phyloP scores from a whole-genome alignment of 805 yeast species.

The Metschnikowia dekortorum region DNA sequence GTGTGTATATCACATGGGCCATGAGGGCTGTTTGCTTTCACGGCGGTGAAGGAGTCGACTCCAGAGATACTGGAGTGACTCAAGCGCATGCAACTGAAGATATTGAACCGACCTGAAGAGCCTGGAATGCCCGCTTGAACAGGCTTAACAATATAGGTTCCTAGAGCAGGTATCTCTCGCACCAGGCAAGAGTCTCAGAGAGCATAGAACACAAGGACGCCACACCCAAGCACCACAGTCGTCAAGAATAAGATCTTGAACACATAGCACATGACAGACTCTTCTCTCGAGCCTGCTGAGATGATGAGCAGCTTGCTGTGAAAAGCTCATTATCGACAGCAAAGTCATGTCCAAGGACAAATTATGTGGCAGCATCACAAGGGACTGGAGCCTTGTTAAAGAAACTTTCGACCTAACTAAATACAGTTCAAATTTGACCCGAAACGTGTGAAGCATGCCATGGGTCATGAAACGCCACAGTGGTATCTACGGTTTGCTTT shows the following conservation, averaged over 20 bases:
- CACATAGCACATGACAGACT: constrained; percentile 29
- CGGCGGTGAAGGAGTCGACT: too few relatives aligned
- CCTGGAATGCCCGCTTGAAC: too few relatives aligned
- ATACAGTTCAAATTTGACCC: neutral
- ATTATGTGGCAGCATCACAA: too few relatives aligned
- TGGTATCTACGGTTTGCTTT: neutral
- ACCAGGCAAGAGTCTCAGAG: constrained; percentile 11
- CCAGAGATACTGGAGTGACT: too few relatives aligned
- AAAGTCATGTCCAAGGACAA: too few relatives aligned
- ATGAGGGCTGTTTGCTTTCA: too few relatives aligned
- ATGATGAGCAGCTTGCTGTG: constrained; percentile 26
- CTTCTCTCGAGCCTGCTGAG: constrained; percentile 36
- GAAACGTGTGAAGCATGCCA: neutral
- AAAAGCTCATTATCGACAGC: too few relatives aligned
- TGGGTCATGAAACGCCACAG: neutral
- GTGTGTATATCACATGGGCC: too few relatives aligned
- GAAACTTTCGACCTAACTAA: neutral
- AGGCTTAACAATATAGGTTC: too few relatives aligned
- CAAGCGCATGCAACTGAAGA: too few relatives aligned
- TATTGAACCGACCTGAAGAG: too few relatives aligned
- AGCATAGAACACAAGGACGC: constrained; percentile 34
- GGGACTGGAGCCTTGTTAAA: neutral
- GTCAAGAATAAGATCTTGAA: constrained; percentile 27
- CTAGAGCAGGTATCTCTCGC: neutral
- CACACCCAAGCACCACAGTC: constrained; percentile 28